Evolutionary conservation across 257 asterid species (phyloP).

Genomic region (Fraxinus americana): DNA sequence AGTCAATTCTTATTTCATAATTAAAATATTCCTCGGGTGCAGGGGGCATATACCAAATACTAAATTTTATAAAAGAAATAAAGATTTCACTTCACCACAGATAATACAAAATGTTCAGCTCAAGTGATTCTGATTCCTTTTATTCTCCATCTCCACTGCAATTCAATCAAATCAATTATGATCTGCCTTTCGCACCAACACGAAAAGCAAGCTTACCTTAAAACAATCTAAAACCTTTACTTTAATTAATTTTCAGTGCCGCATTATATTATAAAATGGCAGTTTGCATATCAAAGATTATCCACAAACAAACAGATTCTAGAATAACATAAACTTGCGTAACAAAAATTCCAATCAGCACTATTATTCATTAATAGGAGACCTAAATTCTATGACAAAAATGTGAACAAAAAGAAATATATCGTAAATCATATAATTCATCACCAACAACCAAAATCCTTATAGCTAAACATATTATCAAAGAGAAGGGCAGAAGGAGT

Average conservation of each 20-base stretch:
- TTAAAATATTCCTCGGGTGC: no score
- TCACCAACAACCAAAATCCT: conserved; percentile 14
- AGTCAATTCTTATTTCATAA: no score
- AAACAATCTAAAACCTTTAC: not conserved
- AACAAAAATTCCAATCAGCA: not conserved
- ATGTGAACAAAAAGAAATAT: not conserved
- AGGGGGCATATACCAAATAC: no score
- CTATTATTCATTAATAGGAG: not conserved
- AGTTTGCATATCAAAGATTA: not conserved
- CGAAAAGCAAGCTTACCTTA: not conserved
- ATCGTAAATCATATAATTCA: not conserved
- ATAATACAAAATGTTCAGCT: no score
- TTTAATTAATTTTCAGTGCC: no score
- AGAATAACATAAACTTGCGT: not conserved
- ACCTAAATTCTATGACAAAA: not conserved
- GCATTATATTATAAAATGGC: no score
- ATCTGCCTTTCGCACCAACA: not conserved
- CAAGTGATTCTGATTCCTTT: no score
- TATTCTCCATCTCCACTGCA: not conserved
- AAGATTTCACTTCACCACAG: no score
- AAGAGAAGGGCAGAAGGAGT: not conserved
- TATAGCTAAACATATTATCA: no score
- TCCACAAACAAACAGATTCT: conserved; percentile 10
- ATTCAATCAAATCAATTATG: not conserved
- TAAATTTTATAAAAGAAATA: no score